A percentile compares a stretch with the other conserved stretches of the same genome.
Evolutionary conservation across 1,139 yeast genomes (phyloP).

Genomic region (Kodamaea sp.): DNA sequence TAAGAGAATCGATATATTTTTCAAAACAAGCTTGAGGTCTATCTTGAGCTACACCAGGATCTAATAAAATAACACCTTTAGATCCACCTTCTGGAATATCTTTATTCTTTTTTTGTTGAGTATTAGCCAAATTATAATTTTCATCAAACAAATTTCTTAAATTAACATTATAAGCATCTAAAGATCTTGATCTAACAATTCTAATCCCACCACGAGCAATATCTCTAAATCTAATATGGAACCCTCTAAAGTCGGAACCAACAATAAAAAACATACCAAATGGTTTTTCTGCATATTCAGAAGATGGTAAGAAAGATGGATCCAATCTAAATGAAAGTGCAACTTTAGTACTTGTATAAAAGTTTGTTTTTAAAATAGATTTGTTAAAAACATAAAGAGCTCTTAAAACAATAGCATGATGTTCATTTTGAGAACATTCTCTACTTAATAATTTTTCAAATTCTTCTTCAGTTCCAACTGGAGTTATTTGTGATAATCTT

Average conservation of each 20-base stretch:
- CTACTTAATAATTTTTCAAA: constrained; percentile 65
- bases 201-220: constrained; percentile 98
- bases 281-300: constrained; percentile 90
- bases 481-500: constrained; percentile 73
- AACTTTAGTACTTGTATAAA: constrained; percentile 89
- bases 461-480: constrained; percentile 72
- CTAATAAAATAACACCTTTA: constrained; percentile 90
- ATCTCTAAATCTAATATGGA: constrained; percentile 95
- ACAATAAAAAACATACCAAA: constrained; percentile 94
- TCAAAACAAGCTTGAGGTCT: constrained; percentile 84
- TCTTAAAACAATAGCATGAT: constrained; percentile 74
- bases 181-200: constrained; percentile 83
- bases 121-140: constrained; percentile 90
- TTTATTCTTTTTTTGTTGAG: constrained; percentile 95
- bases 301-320: constrained; percentile 76
- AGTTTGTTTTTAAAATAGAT: constrained; percentile 87
- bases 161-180: constrained; percentile 82
- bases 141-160: constrained; percentile 91
- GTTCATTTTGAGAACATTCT: constrained; percentile 76
- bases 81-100: constrained; percentile 99
- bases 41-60: constrained; percentile 75
- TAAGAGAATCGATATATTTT: constrained; percentile 86
- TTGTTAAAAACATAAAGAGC: constrained; percentile 84
- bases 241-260: constrained; percentile 95
- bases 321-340: constrained; percentile 90